Evolutionary conservation across 2,329 filamentous ascomycete species (phyloP), one percentile per base, ranked within the genome.

Genomic region (Curvularia verruculosa): DNA sequence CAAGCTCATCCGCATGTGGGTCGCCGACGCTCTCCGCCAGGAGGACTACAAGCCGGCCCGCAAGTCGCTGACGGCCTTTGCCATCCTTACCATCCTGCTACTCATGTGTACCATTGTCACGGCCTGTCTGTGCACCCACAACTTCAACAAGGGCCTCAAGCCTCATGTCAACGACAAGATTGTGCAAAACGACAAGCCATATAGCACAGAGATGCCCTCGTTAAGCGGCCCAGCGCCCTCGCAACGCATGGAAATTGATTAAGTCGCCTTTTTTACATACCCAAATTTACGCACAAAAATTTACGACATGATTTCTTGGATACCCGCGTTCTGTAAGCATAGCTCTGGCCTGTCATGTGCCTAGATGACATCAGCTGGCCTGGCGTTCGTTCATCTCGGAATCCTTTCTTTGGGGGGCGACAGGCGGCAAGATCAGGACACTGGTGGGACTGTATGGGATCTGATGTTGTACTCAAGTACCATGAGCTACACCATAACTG

Each of bases 1-100:
- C 86, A 99, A 99, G 83, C 87, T 99, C 52, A 89, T 95, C 58
- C 91, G 95, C 74, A 99, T 99, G 87, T 99, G 96, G 78, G 87
- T 85, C 10, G 75, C 75, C 41, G 85, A 86, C 66, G 75, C 74
- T 49, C 52, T 74, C 1, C 77, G 78, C 36, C 68, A 74, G 43
- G 54, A 68, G 2, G 82, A 86, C 63, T 99, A 98, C 80, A 75
- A 83, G 49, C 89, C 94, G 4, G 94, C 95, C 36, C 86, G 89
- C 60, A 90, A 89, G 71, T 94, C 90, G 15, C 83, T 99, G 71
- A 97, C 94, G 5, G 91, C 92, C 58, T 99, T 99, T 72, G 94
- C 95, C 49, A 87, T 96, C 61, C 89, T 99, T 69, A 97, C 95
- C 39, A 91, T 99, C 57, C 78, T 96, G 26, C 82, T 98, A 58